phyloP scores from a whole-genome alignment of 1,284 basidiomycete genomes.

The Irpex sp. region DNA sequence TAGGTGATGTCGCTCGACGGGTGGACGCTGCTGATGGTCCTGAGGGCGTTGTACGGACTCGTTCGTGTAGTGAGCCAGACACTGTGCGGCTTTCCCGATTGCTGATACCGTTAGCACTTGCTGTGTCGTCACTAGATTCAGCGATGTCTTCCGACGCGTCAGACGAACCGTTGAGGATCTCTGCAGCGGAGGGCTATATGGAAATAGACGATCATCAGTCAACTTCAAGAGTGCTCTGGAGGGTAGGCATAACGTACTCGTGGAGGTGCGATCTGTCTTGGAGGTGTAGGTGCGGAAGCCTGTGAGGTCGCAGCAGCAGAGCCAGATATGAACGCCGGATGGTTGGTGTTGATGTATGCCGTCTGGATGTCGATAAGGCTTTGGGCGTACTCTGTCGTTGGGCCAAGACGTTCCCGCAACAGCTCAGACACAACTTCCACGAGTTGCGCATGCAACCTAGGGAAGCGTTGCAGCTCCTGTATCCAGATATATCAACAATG shows the following conservation, averaged over 20 bases:
- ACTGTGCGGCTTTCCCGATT: constrained; percentile 53
- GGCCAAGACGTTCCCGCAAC: constrained; percentile 90
- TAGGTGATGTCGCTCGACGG: constrained; percentile 37
- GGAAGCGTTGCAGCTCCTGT: constrained; percentile 97
- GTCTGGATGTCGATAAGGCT: constrained; percentile 97
- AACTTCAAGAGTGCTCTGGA: constrained; percentile 7
- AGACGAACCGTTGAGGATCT: constrained; percentile 43
- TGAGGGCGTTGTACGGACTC: constrained; percentile 37
- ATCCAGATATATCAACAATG: no score
- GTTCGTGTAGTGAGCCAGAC: constrained; percentile 79
- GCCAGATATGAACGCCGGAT: constrained; percentile 83
- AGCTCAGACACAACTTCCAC: constrained; percentile 98
- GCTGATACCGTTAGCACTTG: constrained; percentile 45
- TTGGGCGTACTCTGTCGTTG: constrained; percentile 94
- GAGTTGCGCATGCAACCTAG: constrained; percentile 87
- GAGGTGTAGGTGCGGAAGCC: constrained; percentile 36
- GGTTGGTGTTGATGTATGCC: constrained; percentile 99
- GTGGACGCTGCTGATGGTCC: constrained; percentile 19
- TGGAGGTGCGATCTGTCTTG: constrained; percentile 39
- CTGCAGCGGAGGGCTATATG: constrained; percentile 20
- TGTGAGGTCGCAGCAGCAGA: constrained; percentile 56
- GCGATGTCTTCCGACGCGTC: constrained; percentile 56
- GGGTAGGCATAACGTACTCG: constrained; percentile 41
- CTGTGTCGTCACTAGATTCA: constrained; percentile 49
- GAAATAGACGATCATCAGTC: constrained; percentile 8